Percentiles rank a stretch among this genome's conserved stretches.
These are phyloP conservation scores for Rhizoclosmatium sp. DNA, from an alignment of 192 early-diverging fungal genomes.

Conservation along the genomic window DNA sequence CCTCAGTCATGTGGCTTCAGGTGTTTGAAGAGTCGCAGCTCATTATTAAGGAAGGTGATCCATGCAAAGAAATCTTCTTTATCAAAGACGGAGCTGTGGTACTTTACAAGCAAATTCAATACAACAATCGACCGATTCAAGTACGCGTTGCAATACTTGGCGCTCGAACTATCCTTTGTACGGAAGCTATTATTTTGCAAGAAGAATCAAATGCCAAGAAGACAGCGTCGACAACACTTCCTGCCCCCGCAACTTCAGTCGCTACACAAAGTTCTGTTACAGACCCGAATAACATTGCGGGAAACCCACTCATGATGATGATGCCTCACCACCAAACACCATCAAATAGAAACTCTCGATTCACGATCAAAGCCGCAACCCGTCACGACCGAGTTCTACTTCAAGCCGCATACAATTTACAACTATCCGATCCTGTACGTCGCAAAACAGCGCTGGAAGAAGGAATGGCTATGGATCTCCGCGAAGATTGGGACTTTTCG, in stretches of 20 bases:
- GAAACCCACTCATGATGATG: background rate
- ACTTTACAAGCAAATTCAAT: constrained; percentile 12
- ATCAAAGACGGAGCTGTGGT: constrained; percentile 22
- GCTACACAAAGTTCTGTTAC: background rate
- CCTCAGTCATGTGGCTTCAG: constrained; percentile 26
- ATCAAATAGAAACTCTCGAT: background rate
- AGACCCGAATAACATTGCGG: background rate
- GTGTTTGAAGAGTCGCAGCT: background rate
- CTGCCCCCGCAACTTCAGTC: background rate
- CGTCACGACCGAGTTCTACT: background rate
- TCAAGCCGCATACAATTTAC: background rate
- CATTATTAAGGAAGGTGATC: constrained; percentile 27
- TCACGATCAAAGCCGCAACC: constrained; percentile 27
- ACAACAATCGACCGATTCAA: background rate
- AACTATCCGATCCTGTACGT: background rate
- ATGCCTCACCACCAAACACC: background rate
- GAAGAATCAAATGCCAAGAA: background rate
- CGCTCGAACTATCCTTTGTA: background rate
- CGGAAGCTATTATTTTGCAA: constrained; percentile 12
- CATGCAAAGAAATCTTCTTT: constrained; percentile 30
- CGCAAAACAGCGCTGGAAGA: background rate
- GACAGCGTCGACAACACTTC: background rate
- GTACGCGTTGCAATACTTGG: constrained; percentile 31
- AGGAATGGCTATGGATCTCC: constrained; percentile 26
- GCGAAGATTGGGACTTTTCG: constrained; percentile 15